Percentiles rank a stretch among this genome's conserved stretches.
These are phyloP conservation scores for Zopfia rhizophila DNA, from an alignment of 2,329 filamentous ascomycete species.

Conservation along the genomic window DNA sequence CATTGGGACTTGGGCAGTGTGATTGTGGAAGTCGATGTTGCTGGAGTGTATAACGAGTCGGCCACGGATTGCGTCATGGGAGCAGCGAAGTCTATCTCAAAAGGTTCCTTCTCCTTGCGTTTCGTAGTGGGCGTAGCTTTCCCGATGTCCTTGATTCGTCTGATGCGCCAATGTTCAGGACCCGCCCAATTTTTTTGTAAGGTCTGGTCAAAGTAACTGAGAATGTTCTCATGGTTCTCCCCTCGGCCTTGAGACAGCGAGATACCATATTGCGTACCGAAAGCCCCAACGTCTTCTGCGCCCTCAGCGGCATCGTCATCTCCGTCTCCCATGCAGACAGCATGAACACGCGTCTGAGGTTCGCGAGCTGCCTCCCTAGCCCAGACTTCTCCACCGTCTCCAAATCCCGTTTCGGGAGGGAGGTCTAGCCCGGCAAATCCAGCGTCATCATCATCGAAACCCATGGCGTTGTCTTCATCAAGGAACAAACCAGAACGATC, in stretches of 20 bases:
- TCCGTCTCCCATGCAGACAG: constrained; percentile 67
- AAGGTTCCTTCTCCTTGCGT: constrained; percentile 95
- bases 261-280: constrained; percentile 78
- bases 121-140: constrained; percentile 70
- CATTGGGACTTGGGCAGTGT: constrained; percentile 92
- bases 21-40: constrained; percentile 82
- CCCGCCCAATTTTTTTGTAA: constrained; percentile 97
- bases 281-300: constrained; percentile 60
- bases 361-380: constrained; percentile 88
- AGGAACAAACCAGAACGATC: constrained; percentile 84
- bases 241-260: constrained; percentile 77
- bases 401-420: constrained; percentile 80
- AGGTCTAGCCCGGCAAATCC: constrained; percentile 70
- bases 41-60: constrained; percentile 83
- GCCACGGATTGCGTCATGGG: constrained; percentile 76
- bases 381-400: constrained; percentile 96
- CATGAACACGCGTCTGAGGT: constrained; percentile 84
- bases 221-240: constrained; percentile 87
- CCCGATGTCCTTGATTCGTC: constrained; percentile 80
- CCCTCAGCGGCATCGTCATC: constrained; percentile 61
- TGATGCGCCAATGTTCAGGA: constrained; percentile 98
- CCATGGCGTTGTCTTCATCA: constrained; percentile 84
- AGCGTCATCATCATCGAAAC: constrained; percentile 82
- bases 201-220: constrained; percentile 98
- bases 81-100: constrained; percentile 89